These are phyloP conservation scores for Calycina herbarum DNA, from an alignment of 2,329 filamentous ascomycete genomes.

Conservation along the genomic window DNA sequence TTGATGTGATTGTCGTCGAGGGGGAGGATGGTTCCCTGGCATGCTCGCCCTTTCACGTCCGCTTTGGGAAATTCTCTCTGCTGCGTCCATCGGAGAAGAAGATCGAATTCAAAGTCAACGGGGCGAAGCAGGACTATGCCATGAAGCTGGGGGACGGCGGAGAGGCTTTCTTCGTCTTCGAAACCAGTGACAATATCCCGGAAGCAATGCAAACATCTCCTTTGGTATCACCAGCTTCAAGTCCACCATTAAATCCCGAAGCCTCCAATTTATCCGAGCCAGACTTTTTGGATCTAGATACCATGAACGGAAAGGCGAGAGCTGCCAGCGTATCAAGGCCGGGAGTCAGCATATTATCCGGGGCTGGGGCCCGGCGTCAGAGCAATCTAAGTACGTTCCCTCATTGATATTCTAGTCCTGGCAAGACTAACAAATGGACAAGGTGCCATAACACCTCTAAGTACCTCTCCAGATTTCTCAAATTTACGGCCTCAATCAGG, in stretches of 20 bases:
- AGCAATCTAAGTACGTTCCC: conserved; percentile 35
- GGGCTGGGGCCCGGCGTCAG: conserved; percentile 35
- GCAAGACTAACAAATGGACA: conserved; percentile 21
- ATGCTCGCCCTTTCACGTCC: conserved; percentile 97
- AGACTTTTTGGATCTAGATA: conserved; percentile 64
- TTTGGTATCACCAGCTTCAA: conserved; percentile 83
- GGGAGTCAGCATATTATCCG: conserved; percentile 45
- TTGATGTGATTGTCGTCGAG: conserved; percentile 98
- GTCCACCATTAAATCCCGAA: conserved; percentile 65
- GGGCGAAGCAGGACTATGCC: conserved; percentile 84
- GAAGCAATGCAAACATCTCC: conserved; percentile 92
- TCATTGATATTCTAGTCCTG: not conserved
- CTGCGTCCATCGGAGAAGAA: conserved; percentile 96
- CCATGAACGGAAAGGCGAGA: conserved; percentile 40
- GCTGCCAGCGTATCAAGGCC: conserved; percentile 46
- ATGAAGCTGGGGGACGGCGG: conserved; percentile 99
- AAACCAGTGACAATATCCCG: conserved; percentile 90
- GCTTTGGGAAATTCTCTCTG: conserved; percentile 97
- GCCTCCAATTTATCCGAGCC: conserved; percentile 62
- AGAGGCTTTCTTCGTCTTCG: conserved; percentile 98
- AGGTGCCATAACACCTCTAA: conserved; percentile 49
- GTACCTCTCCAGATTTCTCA: conserved; percentile 52
- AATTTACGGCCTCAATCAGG: conserved; percentile 48
- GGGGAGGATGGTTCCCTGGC: conserved; percentile 86
- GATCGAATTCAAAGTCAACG: conserved; percentile 97